Base-by-base conservation (phyloP, 352 stramenopile species). In the Globisporangium alternatum region DNA sequence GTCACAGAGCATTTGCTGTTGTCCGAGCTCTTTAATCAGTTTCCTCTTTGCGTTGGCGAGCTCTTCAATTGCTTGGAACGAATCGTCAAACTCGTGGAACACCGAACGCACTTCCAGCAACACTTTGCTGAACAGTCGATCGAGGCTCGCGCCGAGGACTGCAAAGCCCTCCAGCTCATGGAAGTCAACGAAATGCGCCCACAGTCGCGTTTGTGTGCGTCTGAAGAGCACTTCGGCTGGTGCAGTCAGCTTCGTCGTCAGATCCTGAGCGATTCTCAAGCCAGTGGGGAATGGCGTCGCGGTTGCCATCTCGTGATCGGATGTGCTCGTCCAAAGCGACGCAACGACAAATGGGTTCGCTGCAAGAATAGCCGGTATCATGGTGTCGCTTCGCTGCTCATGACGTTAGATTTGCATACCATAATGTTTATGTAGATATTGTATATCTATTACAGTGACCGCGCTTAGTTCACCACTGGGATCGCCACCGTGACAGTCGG, bases 231-330 rank as follows among this genome's bases (percentile, higher is more conserved):
- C 22, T 12, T 58, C 31, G 30, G 35, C 31, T 12, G 52, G 3
- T 17, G 31, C 9, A 5, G 52, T 31, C 5, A 58, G 52, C 31
- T 5, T 44, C n/a, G 31, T 45, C 10, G 31, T 21, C 31, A 58
- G 52, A 17, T 58, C 52, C n/a, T 58, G 52, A 58, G 10, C n/a
- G 21, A 58, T 58, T 31, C n/a, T 19, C 5, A 9, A 58, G n/a
- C 52, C 37, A 12, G 31, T 58, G 31, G 31, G n/a, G 52, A 58
- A 58, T 5, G 19, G 31, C 31, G 52, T 19, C 5, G 52, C n/a
- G 5, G 8, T 30, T 19, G 31, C 2, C 52, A 58, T 45, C 2
- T 55, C 31, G 9, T 10, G 17, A 55, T 39, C 22, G 49, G 3
- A 3, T 28, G 10, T 25, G 13, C 25, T 41, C n/a, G 19, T 13